Base-by-base conservation (phyloP, 257 asterid species). In the Knoxia roxburghii region DNA sequence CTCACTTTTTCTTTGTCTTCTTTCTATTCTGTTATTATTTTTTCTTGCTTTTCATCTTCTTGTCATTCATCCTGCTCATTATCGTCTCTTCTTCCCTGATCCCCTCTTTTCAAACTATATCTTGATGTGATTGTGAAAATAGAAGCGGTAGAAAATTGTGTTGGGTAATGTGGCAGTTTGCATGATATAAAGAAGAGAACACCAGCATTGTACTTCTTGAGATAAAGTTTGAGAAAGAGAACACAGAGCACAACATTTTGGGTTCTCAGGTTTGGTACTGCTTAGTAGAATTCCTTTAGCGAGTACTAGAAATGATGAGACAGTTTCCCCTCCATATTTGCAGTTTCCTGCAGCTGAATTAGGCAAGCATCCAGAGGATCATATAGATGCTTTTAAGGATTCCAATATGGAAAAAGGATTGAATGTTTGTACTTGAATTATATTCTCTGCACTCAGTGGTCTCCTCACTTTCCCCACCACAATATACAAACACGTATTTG, bases 171-270 rank as follows among this genome's bases (percentile, higher is more conserved):
- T 12, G 8, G 33, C 1, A 20, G 29, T 45, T 64, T 12, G 6
- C 24, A 35, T 24, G 68, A 52, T 52, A 65, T 37, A 29, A 12
- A 49, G 50, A 57, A 68, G 45, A 35, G 65, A 20, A 11, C 23
- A 49, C 33, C 32, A 30, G 26, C 14, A 26, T 29, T 23, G 23
- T 50, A 43, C 61, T 53, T 51, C 23, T 27, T 54, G 39, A 56
- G 21, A 67, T 67, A 53, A 24, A 67, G 29, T 18, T 53, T 20
- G 43, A 14, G 21, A 23, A 33, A 14, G 7, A 30, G 21, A 68
- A 58, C 49, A 32, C 35, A 65, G 7, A 32, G 35, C 24, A 32
- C 21, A 50, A 20, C 18, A 50, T 50, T 1, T 15, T 26, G 24
- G 17, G 57, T 15, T 45, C 23, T 21, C 29, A 4, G 30, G 20